These are phyloP conservation scores for Solanum tacnaense DNA, from an alignment of 257 asterid species.

Conservation along the genomic window DNA sequence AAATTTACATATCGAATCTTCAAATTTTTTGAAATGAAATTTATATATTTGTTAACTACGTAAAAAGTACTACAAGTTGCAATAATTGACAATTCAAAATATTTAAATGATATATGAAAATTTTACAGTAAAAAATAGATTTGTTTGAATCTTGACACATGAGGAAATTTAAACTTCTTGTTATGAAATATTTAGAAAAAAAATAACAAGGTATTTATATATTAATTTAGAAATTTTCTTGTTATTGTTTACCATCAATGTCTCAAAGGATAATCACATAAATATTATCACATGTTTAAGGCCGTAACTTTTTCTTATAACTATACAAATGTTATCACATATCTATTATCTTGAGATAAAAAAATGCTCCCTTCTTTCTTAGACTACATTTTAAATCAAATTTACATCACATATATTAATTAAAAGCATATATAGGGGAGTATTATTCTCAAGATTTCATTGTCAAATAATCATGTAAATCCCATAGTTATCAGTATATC, in stretches of 20 bases:
- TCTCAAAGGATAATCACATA: not conserved
- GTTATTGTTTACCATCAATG: not conserved
- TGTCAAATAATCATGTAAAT: not conserved
- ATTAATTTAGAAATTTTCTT: not conserved
- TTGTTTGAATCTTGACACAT: too few species aligned
- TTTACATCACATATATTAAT: not conserved
- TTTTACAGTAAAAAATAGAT: too few species aligned
- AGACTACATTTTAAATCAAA: not conserved
- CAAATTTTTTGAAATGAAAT: too few species aligned
- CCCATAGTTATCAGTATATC: not conserved
- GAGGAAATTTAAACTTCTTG: not conserved
- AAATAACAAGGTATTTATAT: not conserved
- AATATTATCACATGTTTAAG: not conserved
- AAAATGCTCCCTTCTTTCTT: not conserved
- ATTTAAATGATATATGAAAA: too few species aligned
- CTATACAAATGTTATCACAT: not conserved
- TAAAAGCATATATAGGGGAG: not conserved
- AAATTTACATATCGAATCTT: too few species aligned
- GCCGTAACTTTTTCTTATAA: fast-evolving
- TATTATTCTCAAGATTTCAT: not conserved
- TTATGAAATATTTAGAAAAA: not conserved
- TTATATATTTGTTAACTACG: too few species aligned
- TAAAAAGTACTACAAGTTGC: too few species aligned
- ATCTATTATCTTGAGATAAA: not conserved
- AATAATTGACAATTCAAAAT: too few species aligned